phyloP scores from a whole-genome alignment of 2,329 filamentous ascomycete genomes.

The Parasarocladium wereldwijsianum region DNA sequence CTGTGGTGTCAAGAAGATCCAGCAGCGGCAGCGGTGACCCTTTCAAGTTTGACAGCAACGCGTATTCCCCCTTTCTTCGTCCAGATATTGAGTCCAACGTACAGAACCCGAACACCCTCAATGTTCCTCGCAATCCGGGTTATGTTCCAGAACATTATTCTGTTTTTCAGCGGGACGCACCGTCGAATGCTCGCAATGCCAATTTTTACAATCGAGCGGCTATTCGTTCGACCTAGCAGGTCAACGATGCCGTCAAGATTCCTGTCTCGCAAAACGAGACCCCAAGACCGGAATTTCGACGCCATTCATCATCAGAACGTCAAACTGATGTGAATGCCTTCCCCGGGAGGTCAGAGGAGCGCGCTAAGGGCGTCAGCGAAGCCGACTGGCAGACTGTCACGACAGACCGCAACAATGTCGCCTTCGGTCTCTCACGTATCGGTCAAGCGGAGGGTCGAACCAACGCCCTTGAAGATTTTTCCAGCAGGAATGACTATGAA shows the following conservation, averaged over 20 bases:
- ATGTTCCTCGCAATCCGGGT: slow-evolving; percentile 10
- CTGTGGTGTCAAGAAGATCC: slow-evolving; percentile 19
- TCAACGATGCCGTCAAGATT: slow-evolving; percentile 23
- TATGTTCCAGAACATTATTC: background rate
- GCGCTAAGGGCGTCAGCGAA: background rate
- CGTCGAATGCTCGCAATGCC: too few relatives aligned
- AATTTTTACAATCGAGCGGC: slow-evolving; percentile 23
- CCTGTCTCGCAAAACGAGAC: slow-evolving; percentile 12
- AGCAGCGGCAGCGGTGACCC: slow-evolving; percentile 24
- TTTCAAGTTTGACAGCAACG: slow-evolving; percentile 28
- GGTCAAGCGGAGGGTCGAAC: slow-evolving; percentile 17
- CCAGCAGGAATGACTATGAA: slow-evolving; percentile 7
- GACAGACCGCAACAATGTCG: slow-evolving; percentile 13
- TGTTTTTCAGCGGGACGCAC: background rate
- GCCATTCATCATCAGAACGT: background rate
- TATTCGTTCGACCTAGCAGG: slow-evolving; percentile 24
- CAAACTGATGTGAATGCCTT: background rate
- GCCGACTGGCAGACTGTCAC: slow-evolving; percentile 21
- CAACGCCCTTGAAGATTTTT: slow-evolving; percentile 26
- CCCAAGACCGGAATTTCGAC: background rate
- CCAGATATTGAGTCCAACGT: slow-evolving; percentile 26
- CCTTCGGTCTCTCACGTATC: slow-evolving; percentile 10
- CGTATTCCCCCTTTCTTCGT: slow-evolving; percentile 22
- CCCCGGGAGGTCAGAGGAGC: slow-evolving; percentile 1
- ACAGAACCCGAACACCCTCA: slow-evolving; percentile 18